These are phyloP conservation scores for Pontederia paniculata DNA, from an alignment of 176 grass and related monocot genomes.

Conservation along the genomic window DNA sequence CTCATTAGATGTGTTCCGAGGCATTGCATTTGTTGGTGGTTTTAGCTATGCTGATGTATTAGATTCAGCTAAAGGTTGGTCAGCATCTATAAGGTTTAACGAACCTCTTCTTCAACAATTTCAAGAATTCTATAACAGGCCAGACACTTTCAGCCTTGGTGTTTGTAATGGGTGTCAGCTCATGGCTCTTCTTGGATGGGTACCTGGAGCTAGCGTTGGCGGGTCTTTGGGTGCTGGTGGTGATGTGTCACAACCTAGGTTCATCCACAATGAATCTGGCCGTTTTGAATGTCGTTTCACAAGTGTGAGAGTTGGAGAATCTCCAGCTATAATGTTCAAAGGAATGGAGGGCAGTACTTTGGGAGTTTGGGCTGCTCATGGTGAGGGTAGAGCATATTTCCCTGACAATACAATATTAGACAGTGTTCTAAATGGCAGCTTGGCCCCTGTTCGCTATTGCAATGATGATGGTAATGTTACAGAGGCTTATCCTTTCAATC, in stretches of 20 bases:
- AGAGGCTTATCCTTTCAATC: constrained; percentile 84
- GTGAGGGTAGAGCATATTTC: constrained; percentile 74
- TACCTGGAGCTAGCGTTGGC: constrained; percentile 53
- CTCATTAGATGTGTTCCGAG: constrained; percentile 42
- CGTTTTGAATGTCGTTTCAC: constrained; percentile 74
- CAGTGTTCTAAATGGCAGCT: constrained; percentile 40
- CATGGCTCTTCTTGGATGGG: constrained; percentile 98
- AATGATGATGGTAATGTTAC: constrained; percentile 56
- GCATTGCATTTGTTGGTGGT: constrained; percentile 86
- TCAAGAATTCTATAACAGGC: constrained; percentile 65
- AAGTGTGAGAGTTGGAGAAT: constrained; percentile 53
- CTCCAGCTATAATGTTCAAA: constrained; percentile 75
- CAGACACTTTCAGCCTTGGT: constrained; percentile 88
- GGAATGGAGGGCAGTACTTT: constrained; percentile 81
- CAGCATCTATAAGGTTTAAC: constrained; percentile 86
- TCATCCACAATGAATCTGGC: constrained; percentile 89
- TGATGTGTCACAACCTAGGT: constrained; percentile 78
- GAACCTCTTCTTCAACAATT: constrained; percentile 65
- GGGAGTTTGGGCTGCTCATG: constrained; percentile 79
- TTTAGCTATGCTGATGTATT: constrained; percentile 91
- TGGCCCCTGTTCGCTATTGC: constrained; percentile 67
- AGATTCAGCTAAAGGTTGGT: constrained; percentile 87
- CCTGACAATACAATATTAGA: constrained; percentile 48
- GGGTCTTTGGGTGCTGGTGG: constrained; percentile 46
- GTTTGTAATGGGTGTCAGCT: constrained; percentile 95